These are phyloP conservation scores for Fusarium mundagurra DNA, from an alignment of 2,329 filamentous ascomycete species.

Conservation along the genomic window DNA sequence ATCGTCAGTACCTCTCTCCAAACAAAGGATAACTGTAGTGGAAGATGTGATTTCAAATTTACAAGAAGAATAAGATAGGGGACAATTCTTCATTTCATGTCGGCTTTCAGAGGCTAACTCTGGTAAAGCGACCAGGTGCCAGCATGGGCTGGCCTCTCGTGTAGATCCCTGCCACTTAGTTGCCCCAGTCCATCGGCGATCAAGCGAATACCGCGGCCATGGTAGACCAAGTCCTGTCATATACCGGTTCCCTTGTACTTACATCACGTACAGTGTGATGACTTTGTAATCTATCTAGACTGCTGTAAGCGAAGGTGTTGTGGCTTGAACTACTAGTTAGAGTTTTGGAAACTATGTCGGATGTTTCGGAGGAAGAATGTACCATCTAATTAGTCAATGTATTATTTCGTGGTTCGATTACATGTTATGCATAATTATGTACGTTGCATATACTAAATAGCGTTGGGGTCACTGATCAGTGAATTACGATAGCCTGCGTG, in stretches of 20 bases:
- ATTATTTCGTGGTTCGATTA: too few relatives aligned
- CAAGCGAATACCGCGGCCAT: too few relatives aligned
- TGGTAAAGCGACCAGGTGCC: not conserved
- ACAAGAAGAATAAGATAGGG: rapidly evolving
- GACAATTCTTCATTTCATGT: rapidly evolving
- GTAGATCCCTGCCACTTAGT: not conserved
- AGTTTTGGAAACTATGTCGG: not conserved
- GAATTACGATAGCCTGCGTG: not conserved
- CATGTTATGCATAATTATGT: too few relatives aligned
- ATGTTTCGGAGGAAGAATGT: not conserved
- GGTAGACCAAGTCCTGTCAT: too few relatives aligned
- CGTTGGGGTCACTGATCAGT: not conserved
- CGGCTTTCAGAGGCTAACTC: not conserved
- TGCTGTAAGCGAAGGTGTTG: too few relatives aligned
- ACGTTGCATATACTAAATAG: not conserved
- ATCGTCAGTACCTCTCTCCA: not conserved
- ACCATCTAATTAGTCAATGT: rapidly evolving
- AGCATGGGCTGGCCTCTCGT: not conserved
- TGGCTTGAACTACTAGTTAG: too few relatives aligned
- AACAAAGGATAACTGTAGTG: not conserved
- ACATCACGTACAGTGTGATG: not conserved
- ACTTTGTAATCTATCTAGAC: not conserved
- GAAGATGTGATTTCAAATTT: not conserved
- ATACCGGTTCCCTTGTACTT: too few relatives aligned
- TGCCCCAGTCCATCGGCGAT: not conserved